Conservation (phyloP, 2,329 filamentous ascomycete genomes). For the Furcasterigmium sp. region DNA sequence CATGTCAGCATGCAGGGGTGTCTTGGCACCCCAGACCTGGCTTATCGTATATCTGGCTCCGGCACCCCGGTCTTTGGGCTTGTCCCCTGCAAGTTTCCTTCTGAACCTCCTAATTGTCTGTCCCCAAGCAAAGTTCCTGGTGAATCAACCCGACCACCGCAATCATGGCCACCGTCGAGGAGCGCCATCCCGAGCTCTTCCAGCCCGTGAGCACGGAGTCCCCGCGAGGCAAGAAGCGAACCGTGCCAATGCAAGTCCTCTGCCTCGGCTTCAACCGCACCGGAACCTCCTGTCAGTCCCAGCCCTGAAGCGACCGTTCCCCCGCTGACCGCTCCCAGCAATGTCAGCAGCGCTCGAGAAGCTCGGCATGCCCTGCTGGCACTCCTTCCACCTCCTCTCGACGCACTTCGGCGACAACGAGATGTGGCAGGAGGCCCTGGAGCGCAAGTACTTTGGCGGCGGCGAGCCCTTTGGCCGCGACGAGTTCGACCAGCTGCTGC, state of each 20-base stretch:
- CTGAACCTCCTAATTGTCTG: no score
- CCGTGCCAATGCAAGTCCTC: conserved; percentile 14
- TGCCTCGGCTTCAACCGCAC: conserved; percentile 15
- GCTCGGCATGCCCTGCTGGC: conserved; percentile 13
- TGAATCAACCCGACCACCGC: no score
- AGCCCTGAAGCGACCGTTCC: background rate
- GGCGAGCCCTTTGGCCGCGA: conserved; percentile 10
- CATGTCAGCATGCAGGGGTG: no score
- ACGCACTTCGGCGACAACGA: conserved; percentile 12
- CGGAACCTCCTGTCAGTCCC: conserved; percentile 13
- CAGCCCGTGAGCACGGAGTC: conserved; percentile 12
- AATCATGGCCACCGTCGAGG: conserved; percentile 13
- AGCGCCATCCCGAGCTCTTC: conserved; percentile 15
- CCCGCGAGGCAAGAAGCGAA: conserved; percentile 10
- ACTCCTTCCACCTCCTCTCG: conserved; percentile 11
- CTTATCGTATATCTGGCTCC: no score
- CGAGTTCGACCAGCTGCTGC: conserved; percentile 14
- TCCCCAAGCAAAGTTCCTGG: no score
- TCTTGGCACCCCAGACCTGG: no score
- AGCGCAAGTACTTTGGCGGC: conserved; percentile 12
- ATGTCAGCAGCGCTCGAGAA: conserved; percentile 13
- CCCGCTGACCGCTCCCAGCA: background rate
- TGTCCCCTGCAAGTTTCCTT: no score
- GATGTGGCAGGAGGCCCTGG: conserved; percentile 15
- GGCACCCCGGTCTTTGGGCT: no score